Conservation (phyloP, 2,329 filamentous ascomycete species). For the Didymella exigua region DNA sequence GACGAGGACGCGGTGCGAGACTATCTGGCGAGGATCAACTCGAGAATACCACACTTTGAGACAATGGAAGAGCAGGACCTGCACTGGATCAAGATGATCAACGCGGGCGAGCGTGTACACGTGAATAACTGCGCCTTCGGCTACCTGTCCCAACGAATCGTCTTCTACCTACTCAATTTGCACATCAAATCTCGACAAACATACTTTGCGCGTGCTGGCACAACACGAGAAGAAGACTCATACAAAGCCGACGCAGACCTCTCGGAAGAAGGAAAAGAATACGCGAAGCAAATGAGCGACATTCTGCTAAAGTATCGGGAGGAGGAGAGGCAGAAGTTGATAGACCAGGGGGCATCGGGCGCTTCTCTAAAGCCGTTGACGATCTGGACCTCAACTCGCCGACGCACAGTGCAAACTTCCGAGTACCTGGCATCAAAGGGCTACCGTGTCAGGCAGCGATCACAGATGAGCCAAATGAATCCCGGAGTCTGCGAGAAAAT, state of each 20-base stretch:
- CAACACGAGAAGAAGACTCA: conserved; percentile 83
- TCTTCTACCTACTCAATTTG: conserved; percentile 96
- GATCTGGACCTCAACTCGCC: conserved; percentile 93
- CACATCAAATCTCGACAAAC: conserved; percentile 95
- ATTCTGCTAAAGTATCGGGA: conserved; percentile 82
- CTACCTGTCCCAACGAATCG: conserved; percentile 94
- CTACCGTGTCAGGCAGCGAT: conserved; percentile 86
- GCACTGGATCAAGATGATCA: conserved; percentile 99
- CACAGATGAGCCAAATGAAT: conserved; percentile 97
- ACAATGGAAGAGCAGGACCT: conserved; percentile 93
- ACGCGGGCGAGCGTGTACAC: conserved; percentile 88
- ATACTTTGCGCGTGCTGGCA: conserved; percentile 88
- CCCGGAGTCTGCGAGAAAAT: conserved; percentile 95
- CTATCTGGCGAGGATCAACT: conserved; percentile 86
- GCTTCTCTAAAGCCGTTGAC: conserved; percentile 78
- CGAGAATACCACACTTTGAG: conserved; percentile 93
- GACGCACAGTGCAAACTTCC: conserved; percentile 88
- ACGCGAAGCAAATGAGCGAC: conserved; percentile 73
- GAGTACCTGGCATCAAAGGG: conserved; percentile 78
- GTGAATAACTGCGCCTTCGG: conserved; percentile 98
- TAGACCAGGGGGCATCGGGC: conserved; percentile 70
- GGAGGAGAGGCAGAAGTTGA: conserved; percentile 73
- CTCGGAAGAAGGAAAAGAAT: conserved; percentile 78
- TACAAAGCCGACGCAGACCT: conserved; percentile 91
- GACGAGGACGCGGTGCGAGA: conserved; percentile 90